Evolutionary conservation across 2,329 filamentous ascomycete genomes (phyloP), one percentile per base, ranked within the genome.

Genomic region (Diaporthe destruens): DNA sequence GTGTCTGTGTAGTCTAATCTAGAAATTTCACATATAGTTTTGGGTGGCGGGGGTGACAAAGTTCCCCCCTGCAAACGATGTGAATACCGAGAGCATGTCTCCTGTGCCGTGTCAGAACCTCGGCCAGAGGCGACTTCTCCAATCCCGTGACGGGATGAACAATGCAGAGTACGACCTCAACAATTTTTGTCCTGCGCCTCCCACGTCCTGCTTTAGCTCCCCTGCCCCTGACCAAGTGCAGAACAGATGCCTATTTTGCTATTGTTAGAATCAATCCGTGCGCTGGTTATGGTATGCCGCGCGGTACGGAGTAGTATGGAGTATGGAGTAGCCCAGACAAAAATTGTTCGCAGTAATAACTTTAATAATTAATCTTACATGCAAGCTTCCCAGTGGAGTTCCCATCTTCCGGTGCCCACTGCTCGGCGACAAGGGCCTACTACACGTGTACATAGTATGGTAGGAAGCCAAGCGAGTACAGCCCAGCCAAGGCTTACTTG

Each of bases 81-180:
- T n/a, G 29, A 63, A 49, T 49, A 63, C 59, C 59, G 59, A 63
- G 42, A 42, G 29, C 39, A 18, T 36, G 25, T 23, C 44, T 51
- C 44, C 25, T 16, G 44, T 65, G 61, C 61, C 61, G 61, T 25
- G 29, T 25, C 44, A 65, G 61, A 49, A 65, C 61, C 61, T 65
- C 61, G 61, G 61, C 61, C 44, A 47, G 61, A 51, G 61, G 29
- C 61, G 16, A 36, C 56, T 51, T 51, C 61, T 51, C 61, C 44
- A 49, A 51, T 65, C 44, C 61, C 14, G 44, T 65, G 61, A 65
- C 61, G 32, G 25, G 29, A 61, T 18, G 44, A 39, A 51, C 61
- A 51, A 25, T 65, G 59, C 59, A 63, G 59, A 63, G 42, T 63
- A 49, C 59, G 20, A 36, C 29, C 59, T 65, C 59, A 65, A 65